phyloP scores from a whole-genome alignment of 495 filamentous ascomycete species.

The Niebla homalea region DNA sequence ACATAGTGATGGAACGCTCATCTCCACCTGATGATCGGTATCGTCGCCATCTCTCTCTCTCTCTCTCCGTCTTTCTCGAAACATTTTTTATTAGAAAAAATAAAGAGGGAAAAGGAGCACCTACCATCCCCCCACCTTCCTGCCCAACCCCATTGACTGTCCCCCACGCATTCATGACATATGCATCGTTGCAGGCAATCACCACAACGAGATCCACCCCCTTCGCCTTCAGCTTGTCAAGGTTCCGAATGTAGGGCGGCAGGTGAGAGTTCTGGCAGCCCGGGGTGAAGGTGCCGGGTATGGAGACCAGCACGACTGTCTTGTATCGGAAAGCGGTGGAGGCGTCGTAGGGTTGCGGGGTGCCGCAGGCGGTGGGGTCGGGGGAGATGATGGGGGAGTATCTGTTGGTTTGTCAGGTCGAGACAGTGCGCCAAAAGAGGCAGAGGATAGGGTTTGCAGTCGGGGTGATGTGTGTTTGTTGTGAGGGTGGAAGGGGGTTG shows the following conservation, averaged over 20 bases:
- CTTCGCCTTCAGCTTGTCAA: constrained; percentile 60
- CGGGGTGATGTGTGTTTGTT: too few relatives aligned
- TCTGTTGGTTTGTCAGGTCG: too few relatives aligned
- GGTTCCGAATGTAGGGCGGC: constrained; percentile 68
- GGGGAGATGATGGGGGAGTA: too few relatives aligned
- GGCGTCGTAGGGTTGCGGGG: constrained; percentile 67
- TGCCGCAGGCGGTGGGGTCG: constrained; percentile 66
- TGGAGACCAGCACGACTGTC: constrained; percentile 82
- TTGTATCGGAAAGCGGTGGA: constrained; percentile 77
- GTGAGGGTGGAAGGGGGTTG: too few relatives aligned
- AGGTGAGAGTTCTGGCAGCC: constrained; percentile 81
- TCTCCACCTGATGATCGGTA: too few relatives aligned
- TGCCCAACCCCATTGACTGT: constrained; percentile 80
- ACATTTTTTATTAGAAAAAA: too few relatives aligned
- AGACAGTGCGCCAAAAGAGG: too few relatives aligned
- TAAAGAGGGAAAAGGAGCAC: too few relatives aligned
- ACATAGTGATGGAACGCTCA: too few relatives aligned
- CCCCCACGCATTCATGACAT: constrained; percentile 89
- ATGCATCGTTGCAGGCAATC: constrained; percentile 82
- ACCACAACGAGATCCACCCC: constrained; percentile 77
- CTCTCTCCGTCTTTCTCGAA: too few relatives aligned
- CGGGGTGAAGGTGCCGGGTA: constrained; percentile 83
- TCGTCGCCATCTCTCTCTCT: too few relatives aligned
- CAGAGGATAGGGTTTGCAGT: too few relatives aligned
- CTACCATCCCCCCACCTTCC: constrained; percentile 71